Conservation (phyloP, 179 eudicot species). For the Amaranthus tricolor region DNA sequence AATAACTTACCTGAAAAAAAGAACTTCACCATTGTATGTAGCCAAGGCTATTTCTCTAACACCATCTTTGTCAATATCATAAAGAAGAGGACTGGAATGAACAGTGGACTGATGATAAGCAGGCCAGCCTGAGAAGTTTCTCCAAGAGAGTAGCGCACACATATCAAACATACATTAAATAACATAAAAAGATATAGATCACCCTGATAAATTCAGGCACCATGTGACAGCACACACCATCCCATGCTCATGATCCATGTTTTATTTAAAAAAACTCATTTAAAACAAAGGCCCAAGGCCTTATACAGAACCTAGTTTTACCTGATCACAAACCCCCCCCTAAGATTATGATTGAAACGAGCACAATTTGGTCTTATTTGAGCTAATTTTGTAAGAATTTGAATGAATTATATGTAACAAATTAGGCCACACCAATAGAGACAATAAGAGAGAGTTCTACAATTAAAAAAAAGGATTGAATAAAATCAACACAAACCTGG, state of each 20-base stretch:
- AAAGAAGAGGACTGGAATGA: slow-evolving; percentile 92
- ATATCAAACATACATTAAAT: not conserved
- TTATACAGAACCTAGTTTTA: not conserved
- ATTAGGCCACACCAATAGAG: no score
- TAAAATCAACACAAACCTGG: slow-evolving; percentile 49
- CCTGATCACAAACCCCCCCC: no score
- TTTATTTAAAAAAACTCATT: not conserved
- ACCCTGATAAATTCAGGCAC: not conserved
- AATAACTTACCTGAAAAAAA: slow-evolving; percentile 74
- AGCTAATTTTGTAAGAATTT: no score
- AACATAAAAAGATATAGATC: not conserved
- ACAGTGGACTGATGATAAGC: slow-evolving; percentile 98
- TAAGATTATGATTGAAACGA: no score
- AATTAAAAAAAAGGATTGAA: not conserved
- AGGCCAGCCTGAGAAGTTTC: slow-evolving; percentile 83
- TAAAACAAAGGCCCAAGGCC: not conserved
- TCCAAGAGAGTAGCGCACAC: slow-evolving; percentile 7
- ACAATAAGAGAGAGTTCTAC: not conserved
- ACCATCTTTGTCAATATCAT: slow-evolving; percentile 98
- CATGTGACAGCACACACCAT: not conserved
- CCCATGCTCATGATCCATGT: not conserved
- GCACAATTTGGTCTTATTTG: no score
- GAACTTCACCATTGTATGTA: slow-evolving; percentile 93
- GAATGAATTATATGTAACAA: no score
- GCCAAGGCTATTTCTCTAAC: slow-evolving; percentile 93